Conservation (phyloP, 768 basidiomycete genomes). For the Collybiopsis luxurians region DNA sequence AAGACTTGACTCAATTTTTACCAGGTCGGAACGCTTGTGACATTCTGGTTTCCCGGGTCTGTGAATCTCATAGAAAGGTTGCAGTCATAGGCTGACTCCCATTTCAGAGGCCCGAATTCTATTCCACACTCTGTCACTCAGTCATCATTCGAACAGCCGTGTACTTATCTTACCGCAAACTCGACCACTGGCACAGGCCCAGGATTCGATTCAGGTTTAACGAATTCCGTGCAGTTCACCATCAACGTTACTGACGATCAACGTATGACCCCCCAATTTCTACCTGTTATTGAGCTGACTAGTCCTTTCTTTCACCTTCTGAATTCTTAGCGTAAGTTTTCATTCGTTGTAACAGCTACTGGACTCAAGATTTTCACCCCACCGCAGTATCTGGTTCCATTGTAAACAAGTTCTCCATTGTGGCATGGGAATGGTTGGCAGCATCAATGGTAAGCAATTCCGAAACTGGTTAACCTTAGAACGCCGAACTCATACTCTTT, state of each 20-base stretch:
- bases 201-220: constrained; percentile 58
- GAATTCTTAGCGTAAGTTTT: background rate
- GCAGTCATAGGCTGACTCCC: constrained; percentile 8
- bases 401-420: constrained; percentile 49
- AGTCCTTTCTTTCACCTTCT: background rate
- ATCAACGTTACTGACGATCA: constrained; percentile 47
- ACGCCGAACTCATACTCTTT: too few species aligned
- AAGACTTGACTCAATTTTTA: background rate
- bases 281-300: background rate
- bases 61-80: constrained; percentile 6
- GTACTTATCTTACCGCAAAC: constrained; percentile 43
- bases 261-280: constrained; percentile 31
- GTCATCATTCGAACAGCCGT: constrained; percentile 51
- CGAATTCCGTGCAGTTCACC: constrained; percentile 34
- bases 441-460: constrained; percentile 7
- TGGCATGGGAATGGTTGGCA: constrained; percentile 50
- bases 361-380: background rate
- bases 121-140: constrained; percentile 54
- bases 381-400: constrained; percentile 53
- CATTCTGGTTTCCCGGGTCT: constrained; percentile 52
- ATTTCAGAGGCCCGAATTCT: constrained; percentile 34
- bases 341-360: too few species aligned
- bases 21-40: constrained; percentile 33
- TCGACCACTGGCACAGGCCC: constrained; percentile 25
- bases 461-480: too few species aligned